phyloP scores from a whole-genome alignment of 257 asterid genomes.

The Avicennia marina region DNA sequence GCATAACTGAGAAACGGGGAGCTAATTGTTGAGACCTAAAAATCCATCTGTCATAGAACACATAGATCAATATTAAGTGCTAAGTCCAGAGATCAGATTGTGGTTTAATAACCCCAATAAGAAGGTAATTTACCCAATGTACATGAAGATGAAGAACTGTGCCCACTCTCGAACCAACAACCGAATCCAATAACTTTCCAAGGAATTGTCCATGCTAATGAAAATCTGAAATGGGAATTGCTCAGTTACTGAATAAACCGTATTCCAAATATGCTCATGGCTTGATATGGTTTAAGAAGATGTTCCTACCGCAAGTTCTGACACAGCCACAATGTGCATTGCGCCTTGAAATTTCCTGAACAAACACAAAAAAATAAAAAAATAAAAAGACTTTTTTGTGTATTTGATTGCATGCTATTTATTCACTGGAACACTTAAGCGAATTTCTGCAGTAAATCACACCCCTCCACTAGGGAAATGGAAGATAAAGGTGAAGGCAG shows the following conservation, averaged over 20 bases:
- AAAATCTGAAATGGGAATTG: conserved; percentile 44
- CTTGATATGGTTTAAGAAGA: not conserved
- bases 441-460: too few relatives aligned
- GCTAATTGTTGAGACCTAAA: conserved; percentile 65
- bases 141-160: conserved; percentile 58
- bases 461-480: too few relatives aligned
- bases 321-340: conserved; percentile 68
- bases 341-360: conserved; percentile 85
- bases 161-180: conserved; percentile 82
- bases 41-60: conserved; percentile 56
- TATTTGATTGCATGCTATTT: not conserved
- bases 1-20: conserved; percentile 79
- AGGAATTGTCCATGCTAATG: conserved; percentile 50
- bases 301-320: conserved; percentile 71
- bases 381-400: not conserved
- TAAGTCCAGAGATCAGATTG: not conserved
- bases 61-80: conserved; percentile 2
- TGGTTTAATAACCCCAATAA: not conserved
- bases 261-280: not conserved
- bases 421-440: not conserved
- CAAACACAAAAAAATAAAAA: conserved; percentile 4
- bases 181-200: conserved; percentile 70
- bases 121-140: conserved; percentile 60
- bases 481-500: not conserved
- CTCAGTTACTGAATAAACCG: conserved; percentile 7